A percentile compares a stretch with the other conserved stretches of the same genome.
Conservation (phyloP, 2,329 filamentous ascomycete species). For the Arthrobotrys sphaeroides region DNA sequence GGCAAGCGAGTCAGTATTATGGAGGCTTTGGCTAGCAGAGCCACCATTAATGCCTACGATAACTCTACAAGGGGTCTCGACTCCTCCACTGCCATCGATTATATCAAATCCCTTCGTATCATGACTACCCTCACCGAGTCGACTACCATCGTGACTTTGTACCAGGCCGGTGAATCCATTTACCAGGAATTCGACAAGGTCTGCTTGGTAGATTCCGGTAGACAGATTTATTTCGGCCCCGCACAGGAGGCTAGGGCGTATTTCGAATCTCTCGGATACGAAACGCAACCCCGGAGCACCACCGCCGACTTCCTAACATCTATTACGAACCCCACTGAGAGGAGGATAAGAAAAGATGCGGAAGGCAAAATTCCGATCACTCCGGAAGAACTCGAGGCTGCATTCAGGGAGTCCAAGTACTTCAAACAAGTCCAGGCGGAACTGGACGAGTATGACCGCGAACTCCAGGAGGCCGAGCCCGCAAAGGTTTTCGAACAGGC, state of each 20-base stretch:
- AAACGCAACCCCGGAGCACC: slow-evolving; percentile 69
- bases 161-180: slow-evolving; percentile 75
- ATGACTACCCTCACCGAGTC: slow-evolving; percentile 80
- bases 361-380: slow-evolving; percentile 75
- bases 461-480: slow-evolving; percentile 68
- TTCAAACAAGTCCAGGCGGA: slow-evolving; percentile 72
- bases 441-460: slow-evolving; percentile 70
- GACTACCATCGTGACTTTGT: slow-evolving; percentile 75
- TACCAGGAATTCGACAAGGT: slow-evolving; percentile 83
- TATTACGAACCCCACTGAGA: slow-evolving; percentile 76
- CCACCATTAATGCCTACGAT: slow-evolving; percentile 79
- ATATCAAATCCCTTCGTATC: slow-evolving; percentile 73
- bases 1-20: slow-evolving; percentile 74
- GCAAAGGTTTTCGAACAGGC: slow-evolving; percentile 73
- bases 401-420: slow-evolving; percentile 71
- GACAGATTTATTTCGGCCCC: slow-evolving; percentile 74
- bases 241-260: slow-evolving; percentile 71
- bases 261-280: slow-evolving; percentile 73
- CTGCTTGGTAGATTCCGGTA: slow-evolving; percentile 77
- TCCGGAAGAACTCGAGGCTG: slow-evolving; percentile 72
- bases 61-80: slow-evolving; percentile 83
- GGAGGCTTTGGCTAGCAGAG: slow-evolving; percentile 78
- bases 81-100: slow-evolving; percentile 80
- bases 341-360: slow-evolving; percentile 72
- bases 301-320: slow-evolving; percentile 82